These are phyloP conservation scores for Ophiosphaerella herpotricha DNA, from an alignment of 2,329 filamentous ascomycete species.

Conservation along the genomic window DNA sequence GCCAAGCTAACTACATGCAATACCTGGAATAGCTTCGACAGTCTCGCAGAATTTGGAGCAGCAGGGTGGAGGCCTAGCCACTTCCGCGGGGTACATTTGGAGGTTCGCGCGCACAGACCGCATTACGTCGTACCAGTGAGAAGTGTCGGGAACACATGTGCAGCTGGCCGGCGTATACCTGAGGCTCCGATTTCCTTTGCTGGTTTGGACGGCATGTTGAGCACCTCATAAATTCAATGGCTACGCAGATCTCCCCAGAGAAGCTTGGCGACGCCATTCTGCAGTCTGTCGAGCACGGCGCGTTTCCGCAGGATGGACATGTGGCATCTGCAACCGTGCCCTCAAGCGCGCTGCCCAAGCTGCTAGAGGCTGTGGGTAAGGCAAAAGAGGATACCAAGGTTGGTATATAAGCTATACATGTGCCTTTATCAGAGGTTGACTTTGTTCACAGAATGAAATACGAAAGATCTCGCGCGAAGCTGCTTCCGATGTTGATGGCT, in stretches of 20 bases:
- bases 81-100: slow-evolving; percentile 23
- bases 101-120: slow-evolving; percentile 11
- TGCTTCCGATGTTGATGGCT: slow-evolving; percentile 78
- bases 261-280: slow-evolving; percentile 65
- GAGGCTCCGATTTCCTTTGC: background rate
- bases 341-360: slow-evolving; percentile 52
- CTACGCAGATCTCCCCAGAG: slow-evolving; percentile 35
- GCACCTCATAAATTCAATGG: slow-evolving; percentile 25
- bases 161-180: slow-evolving; percentile 6
- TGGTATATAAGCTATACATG: background rate
- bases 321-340: slow-evolving; percentile 59
- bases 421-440: slow-evolving; percentile 5
- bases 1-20: background rate
- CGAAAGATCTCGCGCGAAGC: slow-evolving; percentile 75
- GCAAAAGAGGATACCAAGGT: slow-evolving; percentile 61
- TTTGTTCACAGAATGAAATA: slow-evolving; percentile 65
- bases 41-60: slow-evolving; percentile 2
- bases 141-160: slow-evolving; percentile 10
- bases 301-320: slow-evolving; percentile 62
- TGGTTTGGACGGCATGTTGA: slow-evolving; percentile 19
- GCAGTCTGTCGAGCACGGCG: slow-evolving; percentile 63
- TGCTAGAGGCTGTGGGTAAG: slow-evolving; percentile 57
- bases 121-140: slow-evolving; percentile 3
- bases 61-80: slow-evolving; percentile 18
- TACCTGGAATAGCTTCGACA: background rate